A percentile compares a stretch with the other conserved stretches of the same genome.
These are phyloP conservation scores for Cupressus sempervirens DNA, from an alignment of 75 land plant species.

Conservation along the genomic window DNA sequence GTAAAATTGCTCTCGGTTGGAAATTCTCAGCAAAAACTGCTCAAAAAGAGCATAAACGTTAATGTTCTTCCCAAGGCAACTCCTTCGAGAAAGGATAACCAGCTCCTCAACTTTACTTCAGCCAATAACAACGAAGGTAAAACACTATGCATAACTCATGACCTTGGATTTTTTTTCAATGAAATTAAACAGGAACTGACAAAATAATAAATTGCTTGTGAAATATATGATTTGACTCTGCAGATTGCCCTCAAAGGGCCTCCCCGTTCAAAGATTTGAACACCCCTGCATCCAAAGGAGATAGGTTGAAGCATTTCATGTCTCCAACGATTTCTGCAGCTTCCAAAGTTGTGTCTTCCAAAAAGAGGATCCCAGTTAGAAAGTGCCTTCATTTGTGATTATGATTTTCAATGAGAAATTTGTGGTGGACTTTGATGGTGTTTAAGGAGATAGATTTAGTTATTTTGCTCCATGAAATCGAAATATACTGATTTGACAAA, in stretches of 20 bases:
- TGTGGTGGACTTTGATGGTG: too few species aligned
- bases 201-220: not conserved
- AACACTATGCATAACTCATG: not conserved
- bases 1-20: too few species aligned
- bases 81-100: too few species aligned
- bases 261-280: not conserved
- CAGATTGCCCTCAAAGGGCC: not conserved
- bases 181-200: not conserved
- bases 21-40: too few species aligned
- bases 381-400: not conserved
- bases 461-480: too few species aligned
- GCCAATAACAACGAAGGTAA: conserved; percentile 1
- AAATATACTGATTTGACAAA: too few species aligned
- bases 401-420: too few species aligned
- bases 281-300: conserved; percentile 10
- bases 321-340: conserved; percentile 58
- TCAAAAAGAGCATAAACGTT: conserved; percentile 3
- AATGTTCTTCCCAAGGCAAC: not conserved
- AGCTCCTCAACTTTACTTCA: not conserved
- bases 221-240: not conserved
- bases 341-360: conserved; percentile 26
- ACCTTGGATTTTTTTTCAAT: not conserved
- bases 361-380: conserved; percentile 13
- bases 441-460: too few species aligned
- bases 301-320: conserved; percentile 45